These are phyloP conservation scores for Pelargonium citronellum DNA, from an alignment of 441 rosid genomes.

Conservation along the genomic window DNA sequence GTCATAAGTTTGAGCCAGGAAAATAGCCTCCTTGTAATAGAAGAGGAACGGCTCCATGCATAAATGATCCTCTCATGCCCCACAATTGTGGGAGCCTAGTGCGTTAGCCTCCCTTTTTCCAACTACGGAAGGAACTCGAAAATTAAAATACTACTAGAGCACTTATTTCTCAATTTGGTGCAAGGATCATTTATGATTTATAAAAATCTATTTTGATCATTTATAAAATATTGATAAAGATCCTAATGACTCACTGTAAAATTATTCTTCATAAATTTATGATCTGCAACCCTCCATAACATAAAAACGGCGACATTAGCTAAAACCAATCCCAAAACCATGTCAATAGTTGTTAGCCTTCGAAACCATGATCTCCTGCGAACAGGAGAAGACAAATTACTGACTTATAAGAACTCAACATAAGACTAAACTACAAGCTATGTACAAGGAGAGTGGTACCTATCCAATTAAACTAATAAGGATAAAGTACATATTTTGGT, in stretches of 20 bases:
- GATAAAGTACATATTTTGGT: neutral
- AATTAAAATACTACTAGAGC: neutral
- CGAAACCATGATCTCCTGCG: constrained; percentile 63
- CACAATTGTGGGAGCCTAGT: neutral
- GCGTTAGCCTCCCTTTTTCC: neutral
- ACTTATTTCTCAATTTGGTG: neutral
- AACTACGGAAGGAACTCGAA: neutral
- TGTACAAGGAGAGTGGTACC: neutral
- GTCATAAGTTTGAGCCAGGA: neutral
- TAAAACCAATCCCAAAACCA: constrained; percentile 59
- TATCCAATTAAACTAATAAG: neutral
- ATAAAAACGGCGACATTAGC: constrained; percentile 62
- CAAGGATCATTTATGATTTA: too few relatives aligned
- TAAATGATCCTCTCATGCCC: neutral
- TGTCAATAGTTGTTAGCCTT: constrained; percentile 34
- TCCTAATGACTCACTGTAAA: constrained; percentile 56
- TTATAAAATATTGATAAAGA: constrained; percentile 9
- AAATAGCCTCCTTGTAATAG: neutral
- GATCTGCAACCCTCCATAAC: constrained; percentile 57
- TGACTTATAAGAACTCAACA: constrained; percentile 5
- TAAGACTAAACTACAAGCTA: constrained; percentile 4
- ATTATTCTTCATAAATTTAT: constrained; percentile 54
- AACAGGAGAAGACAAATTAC: constrained; percentile 21
- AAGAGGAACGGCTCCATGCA: neutral
- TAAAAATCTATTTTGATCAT: neutral